A percentile compares a stretch with the other conserved stretches of the same genome.
Conservation (phyloP, 352 stramenopile genomes). For the Elongisporangium senticosum region DNA sequence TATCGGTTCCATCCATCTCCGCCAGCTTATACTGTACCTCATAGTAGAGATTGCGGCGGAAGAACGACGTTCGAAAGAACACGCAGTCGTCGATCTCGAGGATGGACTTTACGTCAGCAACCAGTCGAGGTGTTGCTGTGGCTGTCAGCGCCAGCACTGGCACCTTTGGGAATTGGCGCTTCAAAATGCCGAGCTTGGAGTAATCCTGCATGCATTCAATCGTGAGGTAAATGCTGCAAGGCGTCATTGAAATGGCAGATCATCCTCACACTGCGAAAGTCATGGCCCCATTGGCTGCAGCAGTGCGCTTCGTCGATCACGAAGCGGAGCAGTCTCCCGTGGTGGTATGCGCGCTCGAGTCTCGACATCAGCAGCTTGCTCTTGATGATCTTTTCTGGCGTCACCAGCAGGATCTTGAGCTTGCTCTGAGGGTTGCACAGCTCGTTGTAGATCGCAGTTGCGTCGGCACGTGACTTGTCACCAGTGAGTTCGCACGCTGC, state of each 20-base stretch:
- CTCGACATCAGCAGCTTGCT: constrained; percentile 86
- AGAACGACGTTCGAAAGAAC: constrained; percentile 89
- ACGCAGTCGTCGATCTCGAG: constrained; percentile 64
- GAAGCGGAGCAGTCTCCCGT: constrained; percentile 80
- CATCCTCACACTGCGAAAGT: constrained; percentile 59
- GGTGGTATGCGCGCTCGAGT: constrained; percentile 87
- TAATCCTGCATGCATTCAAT: constrained; percentile 72
- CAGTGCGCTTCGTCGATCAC: constrained; percentile 92
- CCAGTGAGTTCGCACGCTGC: constrained; percentile 44
- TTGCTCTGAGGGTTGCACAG: constrained; percentile 60
- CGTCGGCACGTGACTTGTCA: constrained; percentile 47
- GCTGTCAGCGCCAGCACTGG: constrained; percentile 90
- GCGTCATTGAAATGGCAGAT: not conserved
- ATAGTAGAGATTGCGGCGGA: constrained; percentile 90
- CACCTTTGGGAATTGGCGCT: constrained; percentile 85
- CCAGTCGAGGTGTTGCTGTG: constrained; percentile 70
- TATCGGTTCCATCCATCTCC: not conserved
- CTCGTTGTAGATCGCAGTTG: constrained; percentile 65
- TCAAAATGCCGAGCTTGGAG: constrained; percentile 89
- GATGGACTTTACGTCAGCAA: constrained; percentile 69
- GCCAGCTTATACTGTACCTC: constrained; percentile 53
- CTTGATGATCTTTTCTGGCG: constrained; percentile 90
- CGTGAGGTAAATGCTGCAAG: not conserved
- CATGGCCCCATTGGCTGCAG: constrained; percentile 79
- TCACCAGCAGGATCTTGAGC: constrained; percentile 88